These are phyloP conservation scores for Pichia sp. DNA, from an alignment of 1,139 yeast species.

Conservation along the genomic window DNA sequence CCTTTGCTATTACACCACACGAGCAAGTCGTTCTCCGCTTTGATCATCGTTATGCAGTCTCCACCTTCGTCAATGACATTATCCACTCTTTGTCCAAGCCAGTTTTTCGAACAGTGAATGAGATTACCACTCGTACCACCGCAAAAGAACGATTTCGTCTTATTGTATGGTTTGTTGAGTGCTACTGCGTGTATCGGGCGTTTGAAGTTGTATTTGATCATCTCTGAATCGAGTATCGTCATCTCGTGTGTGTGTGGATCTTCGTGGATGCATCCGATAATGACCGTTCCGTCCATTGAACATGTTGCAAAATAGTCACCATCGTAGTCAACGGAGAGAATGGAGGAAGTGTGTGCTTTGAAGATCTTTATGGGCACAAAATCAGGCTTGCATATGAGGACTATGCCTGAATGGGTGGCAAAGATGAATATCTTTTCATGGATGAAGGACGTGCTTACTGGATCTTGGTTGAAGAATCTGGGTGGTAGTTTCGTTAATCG, in stretches of 20 bases:
- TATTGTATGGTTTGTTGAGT: conserved; percentile 64
- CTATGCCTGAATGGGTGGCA: conserved; percentile 87
- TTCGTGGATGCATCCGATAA: conserved; percentile 72
- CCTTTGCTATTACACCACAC: conserved; percentile 90
- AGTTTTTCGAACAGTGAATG: conserved; percentile 68
- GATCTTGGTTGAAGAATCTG: conserved; percentile 68
- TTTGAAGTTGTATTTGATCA: conserved; percentile 71
- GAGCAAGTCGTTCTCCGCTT: conserved; percentile 59
- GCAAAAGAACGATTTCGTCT: conserved; percentile 64
- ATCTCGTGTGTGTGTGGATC: conserved; percentile 21
- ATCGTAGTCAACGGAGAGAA: conserved; percentile 69
- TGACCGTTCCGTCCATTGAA: conserved; percentile 92
- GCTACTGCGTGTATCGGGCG: conserved; percentile 90
- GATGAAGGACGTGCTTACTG: conserved; percentile 68
- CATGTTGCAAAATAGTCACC: conserved; percentile 79
- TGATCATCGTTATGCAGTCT: conserved; percentile 74
- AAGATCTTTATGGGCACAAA: conserved; percentile 64
- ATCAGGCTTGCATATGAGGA: conserved; percentile 64
- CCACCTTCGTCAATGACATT: conserved; percentile 55
- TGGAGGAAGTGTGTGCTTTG: conserved; percentile 84
- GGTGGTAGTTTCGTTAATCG: conserved; percentile 65
- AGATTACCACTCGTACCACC: conserved; percentile 95
- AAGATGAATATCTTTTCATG: conserved; percentile 63
- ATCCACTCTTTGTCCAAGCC: conserved; percentile 85
- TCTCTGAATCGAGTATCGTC: conserved; percentile 10